phyloP scores from a whole-genome alignment of 352 stramenopile genomes.

The Phytophthora pisi region DNA sequence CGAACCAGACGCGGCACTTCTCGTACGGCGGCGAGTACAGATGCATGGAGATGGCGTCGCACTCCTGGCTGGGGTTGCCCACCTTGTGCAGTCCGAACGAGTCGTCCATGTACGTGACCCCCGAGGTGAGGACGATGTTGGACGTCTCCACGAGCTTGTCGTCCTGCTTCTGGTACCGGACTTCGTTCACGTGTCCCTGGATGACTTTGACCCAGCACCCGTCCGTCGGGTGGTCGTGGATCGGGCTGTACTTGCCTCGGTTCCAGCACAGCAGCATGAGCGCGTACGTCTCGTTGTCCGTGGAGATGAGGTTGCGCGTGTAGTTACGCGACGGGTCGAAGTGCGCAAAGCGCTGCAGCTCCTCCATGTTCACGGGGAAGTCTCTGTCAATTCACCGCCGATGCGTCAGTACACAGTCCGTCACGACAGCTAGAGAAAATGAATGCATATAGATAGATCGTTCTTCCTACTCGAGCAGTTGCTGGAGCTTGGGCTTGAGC shows the following conservation, averaged over 20 bases:
- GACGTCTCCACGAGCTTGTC: slow-evolving; percentile 60
- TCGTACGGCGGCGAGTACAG: slow-evolving; percentile 93
- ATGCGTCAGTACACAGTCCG: neutral
- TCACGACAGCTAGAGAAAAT: slow-evolving; percentile 9
- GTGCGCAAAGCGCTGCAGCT: slow-evolving; percentile 78
- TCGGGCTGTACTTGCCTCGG: slow-evolving; percentile 84
- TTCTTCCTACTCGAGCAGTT: slow-evolving; percentile 55
- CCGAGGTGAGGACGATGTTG: slow-evolving; percentile 62
- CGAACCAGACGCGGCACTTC: slow-evolving; percentile 90
- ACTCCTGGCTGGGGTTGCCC: slow-evolving; percentile 65
- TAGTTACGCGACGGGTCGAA: slow-evolving; percentile 90
- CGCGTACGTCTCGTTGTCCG: slow-evolving; percentile 93
- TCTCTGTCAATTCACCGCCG: slow-evolving; percentile 28
- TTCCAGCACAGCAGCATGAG: slow-evolving; percentile 96
- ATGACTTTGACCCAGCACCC: slow-evolving; percentile 92
- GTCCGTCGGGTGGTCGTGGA: slow-evolving; percentile 94
- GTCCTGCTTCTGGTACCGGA: slow-evolving; percentile 75
- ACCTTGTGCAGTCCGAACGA: slow-evolving; percentile 93
- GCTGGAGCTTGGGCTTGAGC: slow-evolving; percentile 58
- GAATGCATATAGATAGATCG: neutral
- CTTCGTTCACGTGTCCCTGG: slow-evolving; percentile 88
- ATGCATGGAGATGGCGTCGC: slow-evolving; percentile 93
- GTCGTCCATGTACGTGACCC: slow-evolving; percentile 93
- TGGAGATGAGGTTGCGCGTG: slow-evolving; percentile 95
- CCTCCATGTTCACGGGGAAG: slow-evolving; percentile 58